phyloP scores from a whole-genome alignment of 2,329 filamentous ascomycete genomes.

The Penicillium hesseltinei region DNA sequence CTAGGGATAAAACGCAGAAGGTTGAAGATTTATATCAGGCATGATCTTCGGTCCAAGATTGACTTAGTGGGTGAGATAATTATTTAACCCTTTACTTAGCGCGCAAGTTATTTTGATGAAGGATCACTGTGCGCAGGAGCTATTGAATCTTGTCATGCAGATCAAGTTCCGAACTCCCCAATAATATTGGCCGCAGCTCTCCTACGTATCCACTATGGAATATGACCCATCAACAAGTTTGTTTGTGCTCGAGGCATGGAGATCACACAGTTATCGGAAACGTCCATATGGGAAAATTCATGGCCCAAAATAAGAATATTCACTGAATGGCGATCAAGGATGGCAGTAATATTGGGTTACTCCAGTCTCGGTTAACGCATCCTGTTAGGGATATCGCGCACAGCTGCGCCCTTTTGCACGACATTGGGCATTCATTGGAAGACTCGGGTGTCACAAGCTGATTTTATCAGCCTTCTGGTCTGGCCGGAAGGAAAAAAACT shows the following conservation, averaged over 20 bases:
- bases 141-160: slow-evolving; percentile 14
- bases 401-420: not conserved
- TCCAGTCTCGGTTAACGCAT: slow-evolving; percentile 6
- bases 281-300: slow-evolving; percentile 8
- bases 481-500: not conserved
- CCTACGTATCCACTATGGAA: slow-evolving; percentile 7
- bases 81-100: not conserved
- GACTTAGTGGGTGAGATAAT: too few relatives aligned
- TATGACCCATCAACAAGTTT: slow-evolving; percentile 18
- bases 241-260: not conserved
- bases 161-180: slow-evolving; percentile 9
- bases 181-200: slow-evolving; percentile 3
- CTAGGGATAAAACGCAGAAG: not conserved
- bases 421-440: not conserved
- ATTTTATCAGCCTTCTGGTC: not conserved
- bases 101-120: not conserved
- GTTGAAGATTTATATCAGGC: not conserved
- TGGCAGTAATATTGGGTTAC: not conserved
- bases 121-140: not conserved
- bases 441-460: not conserved
- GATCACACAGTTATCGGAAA: slow-evolving; percentile 13
- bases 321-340: not conserved
- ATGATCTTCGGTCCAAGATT: not conserved
- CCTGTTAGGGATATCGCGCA: slow-evolving; percentile 2
- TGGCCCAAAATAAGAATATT: not conserved